Evolutionary conservation across 176 grass and related monocot species (phyloP).

Genomic region (Carex pumila): DNA sequence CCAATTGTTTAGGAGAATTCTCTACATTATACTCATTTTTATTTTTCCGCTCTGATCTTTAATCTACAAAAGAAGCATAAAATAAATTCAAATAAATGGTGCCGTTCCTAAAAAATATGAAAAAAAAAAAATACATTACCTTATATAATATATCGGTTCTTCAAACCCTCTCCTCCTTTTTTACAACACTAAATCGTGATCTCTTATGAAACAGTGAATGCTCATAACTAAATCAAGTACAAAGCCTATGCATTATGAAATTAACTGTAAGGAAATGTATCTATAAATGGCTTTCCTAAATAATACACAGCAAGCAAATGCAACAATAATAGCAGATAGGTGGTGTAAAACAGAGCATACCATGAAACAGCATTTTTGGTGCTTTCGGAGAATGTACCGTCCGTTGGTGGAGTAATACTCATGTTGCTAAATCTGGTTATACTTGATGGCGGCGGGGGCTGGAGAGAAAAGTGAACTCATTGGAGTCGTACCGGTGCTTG

Average conservation of each 20-base stretch:
- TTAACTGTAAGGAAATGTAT: neutral
- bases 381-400: neutral
- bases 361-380: conserved; percentile 9
- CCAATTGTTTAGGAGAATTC: no score
- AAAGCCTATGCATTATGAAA: neutral
- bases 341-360: neutral
- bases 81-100: neutral
- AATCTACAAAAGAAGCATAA: neutral
- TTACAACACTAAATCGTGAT: conserved; percentile 9
- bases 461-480: conserved; percentile 15
- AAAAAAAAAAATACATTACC: neutral
- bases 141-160: neutral
- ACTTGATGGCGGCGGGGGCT: neutral
- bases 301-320: conserved; percentile 7
- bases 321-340: conserved; percentile 8
- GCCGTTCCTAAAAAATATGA: neutral
- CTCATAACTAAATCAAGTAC: neutral
- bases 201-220: neutral
- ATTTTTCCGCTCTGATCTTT: neutral
- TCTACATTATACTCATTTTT: neutral
- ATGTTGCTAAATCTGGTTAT: neutral
- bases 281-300: neutral
- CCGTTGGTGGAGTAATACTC: neutral
- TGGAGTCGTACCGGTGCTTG: conserved; percentile 1
- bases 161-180: neutral